These are phyloP conservation scores for Hyphodiscus sp. DNA, from an alignment of 2,329 filamentous ascomycete genomes.

Conservation along the genomic window DNA sequence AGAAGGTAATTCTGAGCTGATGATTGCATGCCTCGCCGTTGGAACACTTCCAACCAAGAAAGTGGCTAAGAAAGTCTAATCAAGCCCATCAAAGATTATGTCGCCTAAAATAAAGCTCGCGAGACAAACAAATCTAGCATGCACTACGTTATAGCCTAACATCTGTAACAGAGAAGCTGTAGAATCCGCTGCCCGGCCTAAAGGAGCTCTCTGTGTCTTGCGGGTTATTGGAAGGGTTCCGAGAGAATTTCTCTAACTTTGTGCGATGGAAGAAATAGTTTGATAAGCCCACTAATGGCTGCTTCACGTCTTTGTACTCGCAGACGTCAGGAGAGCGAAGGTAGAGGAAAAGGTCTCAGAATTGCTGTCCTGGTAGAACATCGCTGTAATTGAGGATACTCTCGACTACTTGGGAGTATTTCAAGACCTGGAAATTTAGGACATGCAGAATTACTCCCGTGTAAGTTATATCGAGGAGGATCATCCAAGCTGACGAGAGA, in stretches of 20 bases:
- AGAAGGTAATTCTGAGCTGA: too few species aligned
- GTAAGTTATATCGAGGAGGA: slow-evolving; percentile 34
- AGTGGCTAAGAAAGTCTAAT: too few species aligned
- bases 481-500: slow-evolving; percentile 32
- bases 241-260: slow-evolving; percentile 33
- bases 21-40: too few species aligned
- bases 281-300: slow-evolving; percentile 34
- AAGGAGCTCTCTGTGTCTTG: slow-evolving; percentile 37
- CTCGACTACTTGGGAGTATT: slow-evolving; percentile 35
- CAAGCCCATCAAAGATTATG: too few species aligned
- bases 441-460: slow-evolving; percentile 38
- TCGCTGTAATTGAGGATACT: slow-evolving; percentile 35
- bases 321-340: slow-evolving; percentile 34
- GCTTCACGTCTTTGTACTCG: slow-evolving; percentile 32
- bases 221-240: slow-evolving; percentile 35
- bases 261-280: slow-evolving; percentile 39
- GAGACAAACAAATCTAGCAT: slow-evolving; percentile 32
- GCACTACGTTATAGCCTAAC: slow-evolving; percentile 37
- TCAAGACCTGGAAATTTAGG: slow-evolving; percentile 34
- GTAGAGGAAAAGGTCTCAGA: slow-evolving; percentile 33
- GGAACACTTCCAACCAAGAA: too few species aligned
- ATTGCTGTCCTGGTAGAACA: slow-evolving; percentile 36
- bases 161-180: slow-evolving; percentile 35
- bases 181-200: slow-evolving; percentile 36
- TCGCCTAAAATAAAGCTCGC: slow-evolving; percentile 2